Base-by-base conservation (phyloP, 768 basidiomycete species). In the Suillus discolor region DNA sequence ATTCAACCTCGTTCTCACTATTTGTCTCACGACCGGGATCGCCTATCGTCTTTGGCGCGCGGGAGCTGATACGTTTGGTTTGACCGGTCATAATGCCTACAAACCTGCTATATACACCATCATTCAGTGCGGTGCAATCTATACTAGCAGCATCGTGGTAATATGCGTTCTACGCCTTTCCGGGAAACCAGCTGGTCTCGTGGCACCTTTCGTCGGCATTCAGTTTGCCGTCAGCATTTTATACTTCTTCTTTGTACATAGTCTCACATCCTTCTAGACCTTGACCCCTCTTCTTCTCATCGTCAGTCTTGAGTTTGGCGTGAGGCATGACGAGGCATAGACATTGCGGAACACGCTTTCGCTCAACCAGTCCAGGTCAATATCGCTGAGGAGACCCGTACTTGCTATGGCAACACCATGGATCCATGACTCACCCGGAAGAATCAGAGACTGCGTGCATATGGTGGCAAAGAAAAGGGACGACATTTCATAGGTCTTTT, bases 41-140 rank as follows among this genome's bases (percentile, higher is more conserved):
- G 63, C 69, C 16, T 68, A 59, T 20, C 38, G 62, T 41, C 53
- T 71, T 25, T 71, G 70, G 70, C 62, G 59, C 38, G 53, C 62
- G 44, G 62, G 62, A n/a, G 45, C 31, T 31, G 38, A 44, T 31
- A 34, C 28, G 28, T 23, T 8, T 23, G 18, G 20, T 13, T 42
- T 54, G 34, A 23, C 60, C 4, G 39, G 44, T 6, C n/a, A 60
- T 16, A 54, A 61, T 47, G 53, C 25, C 13, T 71, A 71, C 62
- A 45, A 45, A 23, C 45, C 62, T 6, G 42, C 68, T 4, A 67
- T 71, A 15, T 65, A 64, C 64, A 69, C 66, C 23, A 62, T 71
- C 57, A 62, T 71, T 16, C 70, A 71, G 51, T 71, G 68, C n/a
- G 71, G 71, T 23, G 71, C 51, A 1, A 28, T 71, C 12, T 69